These are phyloP conservation scores for Camelina laxa DNA, from an alignment of 345 rosid species.

Conservation along the genomic window DNA sequence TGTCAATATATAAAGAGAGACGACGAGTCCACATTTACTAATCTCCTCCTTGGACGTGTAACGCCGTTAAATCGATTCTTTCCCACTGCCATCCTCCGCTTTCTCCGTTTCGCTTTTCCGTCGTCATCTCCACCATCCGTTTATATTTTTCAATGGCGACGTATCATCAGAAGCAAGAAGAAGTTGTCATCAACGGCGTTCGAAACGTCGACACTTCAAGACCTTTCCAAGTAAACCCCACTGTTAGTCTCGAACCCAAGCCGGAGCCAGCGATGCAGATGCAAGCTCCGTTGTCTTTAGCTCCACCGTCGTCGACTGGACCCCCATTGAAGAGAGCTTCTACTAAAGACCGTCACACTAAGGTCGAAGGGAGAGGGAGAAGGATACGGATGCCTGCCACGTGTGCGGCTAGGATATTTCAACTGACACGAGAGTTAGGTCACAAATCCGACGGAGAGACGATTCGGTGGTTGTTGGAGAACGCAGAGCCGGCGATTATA, in stretches of 20 bases:
- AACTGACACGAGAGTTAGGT: conserved; percentile 82
- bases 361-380: conserved; percentile 91
- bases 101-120: not conserved
- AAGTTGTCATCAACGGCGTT: conserved; percentile 47
- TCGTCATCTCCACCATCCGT: conserved; percentile 36
- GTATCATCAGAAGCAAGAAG: conserved; percentile 40
- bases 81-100: conserved; percentile 17
- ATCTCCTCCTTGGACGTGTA: conserved; percentile 31
- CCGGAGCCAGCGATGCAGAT: conserved; percentile 48
- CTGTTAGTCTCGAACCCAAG: conserved; percentile 40
- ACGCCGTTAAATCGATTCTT: conserved; percentile 42
- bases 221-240: not conserved
- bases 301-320: conserved; percentile 44
- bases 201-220: conserved; percentile 19
- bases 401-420: conserved; percentile 92
- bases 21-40: conserved; percentile 8
- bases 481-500: conserved; percentile 85
- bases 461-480: conserved; percentile 84
- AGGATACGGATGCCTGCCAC: conserved; percentile 98
- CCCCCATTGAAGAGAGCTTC: conserved; percentile 63
- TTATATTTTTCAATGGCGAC: conserved; percentile 44
- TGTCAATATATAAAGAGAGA: conserved; percentile 17
- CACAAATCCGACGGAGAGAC: conserved; percentile 95
- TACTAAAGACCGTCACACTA: conserved; percentile 90
- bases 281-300: conserved; percentile 44